These are phyloP conservation scores for Pyrenophora tritici-repentis DNA, from an alignment of 2,329 filamentous ascomycete species.

Conservation along the genomic window DNA sequence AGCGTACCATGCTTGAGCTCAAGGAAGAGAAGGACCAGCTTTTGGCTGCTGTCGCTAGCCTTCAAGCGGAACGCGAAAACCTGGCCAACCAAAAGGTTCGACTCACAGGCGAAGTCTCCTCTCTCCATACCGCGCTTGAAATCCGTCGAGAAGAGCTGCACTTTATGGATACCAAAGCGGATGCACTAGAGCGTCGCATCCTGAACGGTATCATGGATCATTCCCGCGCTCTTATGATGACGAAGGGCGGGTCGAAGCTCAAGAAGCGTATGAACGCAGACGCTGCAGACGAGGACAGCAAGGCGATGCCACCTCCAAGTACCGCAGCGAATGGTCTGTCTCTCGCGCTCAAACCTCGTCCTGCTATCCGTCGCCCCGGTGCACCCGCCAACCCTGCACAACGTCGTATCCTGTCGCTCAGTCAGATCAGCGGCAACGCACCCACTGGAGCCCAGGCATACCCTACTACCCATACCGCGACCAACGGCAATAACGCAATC, in stretches of 20 bases:
- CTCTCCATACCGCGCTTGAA: slow-evolving; percentile 85
- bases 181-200: slow-evolving; percentile 87
- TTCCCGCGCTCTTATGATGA: slow-evolving; percentile 85
- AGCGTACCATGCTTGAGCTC: slow-evolving; percentile 40
- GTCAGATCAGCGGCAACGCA: slow-evolving; percentile 81
- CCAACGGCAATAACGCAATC: slow-evolving; percentile 57
- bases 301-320: slow-evolving; percentile 41
- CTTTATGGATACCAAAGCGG: slow-evolving; percentile 86
- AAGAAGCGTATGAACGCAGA: slow-evolving; percentile 43
- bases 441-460: slow-evolving; percentile 53
- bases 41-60: slow-evolving; percentile 58
- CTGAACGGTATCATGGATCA: slow-evolving; percentile 96
- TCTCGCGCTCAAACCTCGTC: slow-evolving; percentile 58
- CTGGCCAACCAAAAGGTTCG: slow-evolving; percentile 78
- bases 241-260: slow-evolving; percentile 58
- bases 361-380: slow-evolving; percentile 49
- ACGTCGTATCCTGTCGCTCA: slow-evolving; percentile 85
- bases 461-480: slow-evolving; percentile 34
- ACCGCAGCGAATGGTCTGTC: slow-evolving; percentile 44
- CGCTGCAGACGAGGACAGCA: slow-evolving; percentile 44
- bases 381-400: slow-evolving; percentile 47
- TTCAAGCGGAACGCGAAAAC: slow-evolving; percentile 74
- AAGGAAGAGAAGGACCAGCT: slow-evolving; percentile 53
- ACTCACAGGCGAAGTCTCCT: slow-evolving; percentile 83
- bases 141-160: slow-evolving; percentile 90